These are phyloP conservation scores for Lasiodiplodia sp. DNA, from an alignment of 2,329 filamentous ascomycete genomes.

Conservation along the genomic window DNA sequence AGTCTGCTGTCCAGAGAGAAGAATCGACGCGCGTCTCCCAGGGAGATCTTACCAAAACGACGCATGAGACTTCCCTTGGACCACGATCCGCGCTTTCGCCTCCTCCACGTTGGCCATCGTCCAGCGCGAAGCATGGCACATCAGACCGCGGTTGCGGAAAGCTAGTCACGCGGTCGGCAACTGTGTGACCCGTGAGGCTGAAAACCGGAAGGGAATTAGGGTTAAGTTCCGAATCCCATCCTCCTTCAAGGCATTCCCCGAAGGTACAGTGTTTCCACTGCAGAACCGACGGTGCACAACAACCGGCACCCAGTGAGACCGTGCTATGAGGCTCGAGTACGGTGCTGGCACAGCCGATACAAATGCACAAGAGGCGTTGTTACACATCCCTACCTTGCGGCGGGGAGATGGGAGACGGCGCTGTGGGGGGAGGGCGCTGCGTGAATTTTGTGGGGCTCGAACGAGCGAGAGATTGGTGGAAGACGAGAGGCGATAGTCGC, in stretches of 20 bases:
- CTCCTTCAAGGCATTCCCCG: conserved; percentile 51
- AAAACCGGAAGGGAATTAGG: conserved; percentile 82
- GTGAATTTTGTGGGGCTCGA: conserved; percentile 37
- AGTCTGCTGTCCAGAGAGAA: conserved; percentile 75
- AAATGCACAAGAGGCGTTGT: conserved; percentile 49
- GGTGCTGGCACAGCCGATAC: conserved; percentile 52
- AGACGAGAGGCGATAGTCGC: conserved; percentile 32
- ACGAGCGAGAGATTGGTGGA: conserved; percentile 44
- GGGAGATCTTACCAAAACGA: conserved; percentile 77
- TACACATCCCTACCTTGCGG: conserved; percentile 64
- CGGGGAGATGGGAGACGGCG: conserved; percentile 74
- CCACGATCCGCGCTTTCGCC: conserved; percentile 53
- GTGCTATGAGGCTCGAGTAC: conserved; percentile 68
- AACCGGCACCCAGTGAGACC: conserved; percentile 59
- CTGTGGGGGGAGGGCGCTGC: conserved; percentile 80
- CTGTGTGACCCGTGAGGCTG: conserved; percentile 50
- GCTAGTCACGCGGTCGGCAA: conserved; percentile 76
- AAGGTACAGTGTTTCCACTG: conserved; percentile 40
- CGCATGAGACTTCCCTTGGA: conserved; percentile 73
- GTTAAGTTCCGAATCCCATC: conserved; percentile 91
- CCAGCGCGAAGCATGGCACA: conserved; percentile 32
- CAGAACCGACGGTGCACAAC: conserved; percentile 45
- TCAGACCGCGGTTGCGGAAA: conserved; percentile 37
- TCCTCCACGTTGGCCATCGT: conserved; percentile 41
- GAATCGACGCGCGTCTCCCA: conserved; percentile 78